Conservation (phyloP, 306 rosid genomes). For the Rosa multiflora region DNA sequence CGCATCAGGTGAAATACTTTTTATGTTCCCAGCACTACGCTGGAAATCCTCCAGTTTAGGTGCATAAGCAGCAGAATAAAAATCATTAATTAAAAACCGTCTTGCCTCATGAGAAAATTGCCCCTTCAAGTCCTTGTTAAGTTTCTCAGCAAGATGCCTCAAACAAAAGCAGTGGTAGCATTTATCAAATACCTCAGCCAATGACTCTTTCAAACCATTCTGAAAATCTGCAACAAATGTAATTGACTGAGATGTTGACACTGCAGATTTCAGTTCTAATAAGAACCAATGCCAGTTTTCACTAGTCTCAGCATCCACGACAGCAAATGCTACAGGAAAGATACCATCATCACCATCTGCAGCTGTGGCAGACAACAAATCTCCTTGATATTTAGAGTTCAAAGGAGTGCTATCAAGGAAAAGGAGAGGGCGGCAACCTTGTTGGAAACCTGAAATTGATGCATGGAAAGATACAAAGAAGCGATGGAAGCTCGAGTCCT, state of each 20-base stretch:
- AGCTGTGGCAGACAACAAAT: constrained; percentile 74
- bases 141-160: constrained; percentile 85
- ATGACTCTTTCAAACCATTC: constrained; percentile 64
- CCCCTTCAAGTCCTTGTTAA: constrained; percentile 89
- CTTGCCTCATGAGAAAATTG: constrained; percentile 98
- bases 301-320: constrained; percentile 80
- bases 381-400: constrained; percentile 92
- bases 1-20: constrained; percentile 92
- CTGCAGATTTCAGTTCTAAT: constrained; percentile 60
- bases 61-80: constrained; percentile 83
- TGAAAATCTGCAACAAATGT: constrained; percentile 85
- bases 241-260: constrained; percentile 55
- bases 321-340: constrained; percentile 88
- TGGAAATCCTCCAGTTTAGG: constrained; percentile 68
- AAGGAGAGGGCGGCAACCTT: constrained; percentile 90
- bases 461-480: constrained; percentile 86
- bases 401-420: constrained; percentile 78
- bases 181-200: constrained; percentile 70
- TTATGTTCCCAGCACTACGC: constrained; percentile 63
- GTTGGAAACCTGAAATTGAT: constrained; percentile 74
- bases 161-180: constrained; percentile 78
- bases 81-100: constrained; percentile 85
- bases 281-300: constrained; percentile 97
- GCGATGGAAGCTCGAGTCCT: constrained; percentile 92
- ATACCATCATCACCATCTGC: constrained; percentile 84